These are phyloP conservation scores for Rubia tinctorum DNA, from an alignment of 305 asterid species.

Conservation along the genomic window DNA sequence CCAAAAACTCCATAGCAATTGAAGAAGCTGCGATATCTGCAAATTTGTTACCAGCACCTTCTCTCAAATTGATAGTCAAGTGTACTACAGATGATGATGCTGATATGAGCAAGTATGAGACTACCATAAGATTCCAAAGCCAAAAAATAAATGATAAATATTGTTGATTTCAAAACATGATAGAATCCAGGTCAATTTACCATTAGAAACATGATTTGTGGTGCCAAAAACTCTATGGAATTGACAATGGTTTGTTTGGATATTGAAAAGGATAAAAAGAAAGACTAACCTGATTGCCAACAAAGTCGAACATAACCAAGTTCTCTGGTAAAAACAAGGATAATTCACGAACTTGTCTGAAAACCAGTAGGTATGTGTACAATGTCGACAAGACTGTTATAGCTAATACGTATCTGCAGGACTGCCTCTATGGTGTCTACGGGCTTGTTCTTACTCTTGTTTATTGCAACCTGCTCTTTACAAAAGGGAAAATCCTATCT, in stretches of 20 bases:
- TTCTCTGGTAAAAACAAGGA: slow-evolving; percentile 31
- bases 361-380: slow-evolving; percentile 53
- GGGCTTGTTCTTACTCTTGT: too few relatives aligned
- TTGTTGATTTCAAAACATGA: neutral
- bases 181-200: neutral
- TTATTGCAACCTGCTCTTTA: too few relatives aligned
- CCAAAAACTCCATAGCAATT: slow-evolving; percentile 72
- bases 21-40: slow-evolving; percentile 82
- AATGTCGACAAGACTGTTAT: slow-evolving; percentile 58
- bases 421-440: too few relatives aligned
- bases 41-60: slow-evolving; percentile 68
- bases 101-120: slow-evolving; percentile 73
- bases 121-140: slow-evolving; percentile 21
- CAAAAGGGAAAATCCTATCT: too few relatives aligned
- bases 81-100: slow-evolving; percentile 87
- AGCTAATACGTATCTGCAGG: slow-evolving; percentile 53
- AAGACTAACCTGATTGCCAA: slow-evolving; percentile 77
- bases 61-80: slow-evolving; percentile 63
- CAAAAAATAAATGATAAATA: neutral
- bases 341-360: slow-evolving; percentile 44
- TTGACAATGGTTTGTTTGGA: neutral
- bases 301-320: slow-evolving; percentile 40
- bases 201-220: neutral
- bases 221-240: neutral
- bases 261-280: neutral